phyloP scores from a whole-genome alignment of 768 basidiomycete species.

The Tricholoma sp. region DNA sequence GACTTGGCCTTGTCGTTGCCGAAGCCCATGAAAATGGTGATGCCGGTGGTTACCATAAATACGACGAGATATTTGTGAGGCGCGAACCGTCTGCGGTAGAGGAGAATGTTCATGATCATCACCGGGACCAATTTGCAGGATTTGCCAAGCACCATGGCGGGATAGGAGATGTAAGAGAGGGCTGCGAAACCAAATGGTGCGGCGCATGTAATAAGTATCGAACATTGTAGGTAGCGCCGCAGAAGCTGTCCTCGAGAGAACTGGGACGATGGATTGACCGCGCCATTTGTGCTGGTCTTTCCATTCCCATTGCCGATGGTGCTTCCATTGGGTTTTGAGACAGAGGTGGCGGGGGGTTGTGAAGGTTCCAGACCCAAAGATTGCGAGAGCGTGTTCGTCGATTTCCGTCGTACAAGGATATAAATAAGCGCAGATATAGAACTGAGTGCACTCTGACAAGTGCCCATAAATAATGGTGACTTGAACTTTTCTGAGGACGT shows the following conservation, averaged over 20 bases:
- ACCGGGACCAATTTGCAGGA: conserved; percentile 99
- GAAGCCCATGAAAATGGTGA: conserved; percentile 91
- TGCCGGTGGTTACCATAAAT: conserved; percentile 84
- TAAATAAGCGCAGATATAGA: conserved; percentile 74
- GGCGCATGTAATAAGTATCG: conserved; percentile 82
- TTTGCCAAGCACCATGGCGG: conserved; percentile 97
- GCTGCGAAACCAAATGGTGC: conserved; percentile 96
- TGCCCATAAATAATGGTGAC: conserved; percentile 80
- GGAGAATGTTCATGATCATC: conserved; percentile 93
- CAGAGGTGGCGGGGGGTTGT: conserved; percentile 12
- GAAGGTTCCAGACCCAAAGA: conserved; percentile 56
- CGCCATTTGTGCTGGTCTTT: conserved; percentile 30
- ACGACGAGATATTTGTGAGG: conserved; percentile 96
- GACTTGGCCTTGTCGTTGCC: conserved; percentile 52
- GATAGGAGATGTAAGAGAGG: conserved; percentile 94
- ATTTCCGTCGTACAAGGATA: conserved; percentile 57
- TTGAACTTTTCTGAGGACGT: conserved; percentile 67
- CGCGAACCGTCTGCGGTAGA: conserved; percentile 91
- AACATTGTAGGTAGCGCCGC: conserved; percentile 74
- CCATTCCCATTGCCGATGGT: conserved; percentile 22
- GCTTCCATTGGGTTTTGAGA: conserved; percentile 12
- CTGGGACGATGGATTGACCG: conserved; percentile 22
- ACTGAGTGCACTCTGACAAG: conserved; percentile 77
- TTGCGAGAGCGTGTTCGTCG: conserved; percentile 46
- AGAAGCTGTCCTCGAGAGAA: conserved; percentile 48